A percentile compares a stretch with the other conserved stretches of the same genome.
Evolutionary conservation across 257 asterid genomes (phyloP).

Genomic region (Solanum rostratum): DNA sequence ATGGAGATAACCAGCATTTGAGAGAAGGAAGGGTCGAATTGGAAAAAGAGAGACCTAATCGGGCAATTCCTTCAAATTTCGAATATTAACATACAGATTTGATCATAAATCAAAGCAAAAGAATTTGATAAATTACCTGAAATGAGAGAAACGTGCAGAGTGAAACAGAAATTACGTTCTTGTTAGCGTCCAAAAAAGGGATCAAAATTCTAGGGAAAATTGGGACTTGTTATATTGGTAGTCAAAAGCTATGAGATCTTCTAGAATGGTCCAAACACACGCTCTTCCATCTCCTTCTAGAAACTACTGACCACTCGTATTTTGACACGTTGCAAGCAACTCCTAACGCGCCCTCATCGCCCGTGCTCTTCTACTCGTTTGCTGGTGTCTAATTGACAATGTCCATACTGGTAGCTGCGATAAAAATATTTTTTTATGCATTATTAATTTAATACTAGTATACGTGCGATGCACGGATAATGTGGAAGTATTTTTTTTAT

Average conservation of each 20-base stretch:
- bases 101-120: background rate
- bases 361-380: background rate
- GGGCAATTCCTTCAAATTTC: background rate
- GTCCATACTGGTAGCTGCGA: no score
- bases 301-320: background rate
- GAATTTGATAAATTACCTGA: background rate
- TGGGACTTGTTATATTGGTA: background rate
- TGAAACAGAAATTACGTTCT: background rate
- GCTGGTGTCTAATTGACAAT: background rate
- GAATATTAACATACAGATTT: no score
- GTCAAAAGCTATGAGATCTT: background rate
- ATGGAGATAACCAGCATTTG: background rate
- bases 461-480: no score
- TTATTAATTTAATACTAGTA: no score
- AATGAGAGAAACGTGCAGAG: background rate
- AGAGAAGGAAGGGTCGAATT: background rate
- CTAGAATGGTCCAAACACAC: background rate
- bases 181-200: background rate
- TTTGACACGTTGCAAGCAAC: background rate
- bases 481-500: no score
- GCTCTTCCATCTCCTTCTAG: background rate
- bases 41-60: background rate
- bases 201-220: background rate
- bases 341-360: no score
- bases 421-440: no score